These are phyloP conservation scores for Phytophthora capsici DNA, from an alignment of 352 stramenopile species.

Conservation along the genomic window DNA sequence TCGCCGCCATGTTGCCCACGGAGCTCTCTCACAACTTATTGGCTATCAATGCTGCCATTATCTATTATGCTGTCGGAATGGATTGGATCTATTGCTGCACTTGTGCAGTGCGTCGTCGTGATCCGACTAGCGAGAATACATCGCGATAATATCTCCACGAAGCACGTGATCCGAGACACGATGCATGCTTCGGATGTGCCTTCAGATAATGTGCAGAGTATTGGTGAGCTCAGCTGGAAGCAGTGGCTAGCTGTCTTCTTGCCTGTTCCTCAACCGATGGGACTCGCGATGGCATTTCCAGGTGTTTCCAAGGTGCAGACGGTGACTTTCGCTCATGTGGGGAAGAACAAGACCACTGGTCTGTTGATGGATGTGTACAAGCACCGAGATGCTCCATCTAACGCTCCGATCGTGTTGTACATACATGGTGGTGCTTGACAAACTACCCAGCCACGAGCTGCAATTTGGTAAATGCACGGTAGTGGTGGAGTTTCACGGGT, in stretches of 20 bases:
- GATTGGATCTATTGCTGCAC: slow-evolving; percentile 51
- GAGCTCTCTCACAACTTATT: slow-evolving; percentile 71
- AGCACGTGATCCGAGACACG: slow-evolving; percentile 47
- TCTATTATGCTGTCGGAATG: slow-evolving; percentile 57
- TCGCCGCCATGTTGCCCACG: slow-evolving; percentile 56
- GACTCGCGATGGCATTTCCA: slow-evolving; percentile 55
- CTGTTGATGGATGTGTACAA: slow-evolving; percentile 84
- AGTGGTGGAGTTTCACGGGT: too few relatives aligned
- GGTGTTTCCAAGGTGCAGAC: slow-evolving; percentile 61
- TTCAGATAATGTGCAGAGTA: slow-evolving; percentile 27
- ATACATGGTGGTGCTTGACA: slow-evolving; percentile 84
- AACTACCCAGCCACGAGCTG: too few relatives aligned
- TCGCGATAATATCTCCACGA: slow-evolving; percentile 52
- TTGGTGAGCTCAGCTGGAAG: slow-evolving; percentile 55
- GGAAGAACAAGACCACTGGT: slow-evolving; percentile 57
- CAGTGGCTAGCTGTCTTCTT: slow-evolving; percentile 69
- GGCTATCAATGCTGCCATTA: slow-evolving; percentile 47
- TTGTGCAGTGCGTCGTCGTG: slow-evolving; percentile 58
- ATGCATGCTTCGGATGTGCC: slow-evolving; percentile 49
- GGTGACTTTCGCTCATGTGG: slow-evolving; percentile 70
- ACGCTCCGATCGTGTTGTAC: slow-evolving; percentile 78
- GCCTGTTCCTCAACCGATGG: slow-evolving; percentile 61
- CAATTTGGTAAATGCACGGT: too few relatives aligned
- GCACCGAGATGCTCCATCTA: slow-evolving; percentile 47
- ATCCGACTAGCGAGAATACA: slow-evolving; percentile 52